phyloP scores from a whole-genome alignment of 2,329 filamentous ascomycete species.

The Blastomyces silverae region DNA sequence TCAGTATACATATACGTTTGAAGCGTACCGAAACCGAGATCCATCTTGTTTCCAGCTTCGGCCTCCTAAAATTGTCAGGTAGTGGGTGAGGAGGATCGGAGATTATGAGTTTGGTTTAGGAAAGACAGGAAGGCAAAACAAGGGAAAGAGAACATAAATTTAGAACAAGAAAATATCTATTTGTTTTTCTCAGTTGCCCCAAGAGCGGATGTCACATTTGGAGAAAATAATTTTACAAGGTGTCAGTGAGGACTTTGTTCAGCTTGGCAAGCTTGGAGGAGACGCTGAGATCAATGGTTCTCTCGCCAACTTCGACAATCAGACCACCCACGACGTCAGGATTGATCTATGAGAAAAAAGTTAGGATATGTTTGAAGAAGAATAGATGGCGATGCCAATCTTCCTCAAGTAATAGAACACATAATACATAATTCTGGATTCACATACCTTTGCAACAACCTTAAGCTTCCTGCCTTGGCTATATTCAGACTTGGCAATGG shows the following conservation, averaged over 20 bases:
- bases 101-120: not conserved
- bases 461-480: slow-evolving; percentile 95
- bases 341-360: slow-evolving; percentile 60
- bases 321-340: slow-evolving; percentile 89
- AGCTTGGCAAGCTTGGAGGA: slow-evolving; percentile 92
- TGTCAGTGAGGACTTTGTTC: slow-evolving; percentile 98
- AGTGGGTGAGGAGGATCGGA: not conserved
- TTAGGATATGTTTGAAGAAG: slow-evolving; percentile 11
- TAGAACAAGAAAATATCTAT: slow-evolving; percentile 11
- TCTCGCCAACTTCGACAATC: slow-evolving; percentile 92
- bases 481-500: slow-evolving; percentile 83
- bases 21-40: not conserved
- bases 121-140: not conserved
- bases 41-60: not conserved
- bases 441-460: slow-evolving; percentile 75
- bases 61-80: not conserved
- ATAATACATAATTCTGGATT: too few species aligned
- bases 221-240: slow-evolving; percentile 63
- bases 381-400: not conserved
- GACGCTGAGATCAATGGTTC: slow-evolving; percentile 95
- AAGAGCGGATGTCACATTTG: not conserved
- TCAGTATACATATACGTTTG: not conserved
- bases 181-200: slow-evolving; percentile 4
- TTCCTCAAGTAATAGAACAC: slow-evolving; percentile 9
- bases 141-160: not conserved